Base-by-base conservation (phyloP, 1,284 basidiomycete species). In the Baeospora myosura region DNA sequence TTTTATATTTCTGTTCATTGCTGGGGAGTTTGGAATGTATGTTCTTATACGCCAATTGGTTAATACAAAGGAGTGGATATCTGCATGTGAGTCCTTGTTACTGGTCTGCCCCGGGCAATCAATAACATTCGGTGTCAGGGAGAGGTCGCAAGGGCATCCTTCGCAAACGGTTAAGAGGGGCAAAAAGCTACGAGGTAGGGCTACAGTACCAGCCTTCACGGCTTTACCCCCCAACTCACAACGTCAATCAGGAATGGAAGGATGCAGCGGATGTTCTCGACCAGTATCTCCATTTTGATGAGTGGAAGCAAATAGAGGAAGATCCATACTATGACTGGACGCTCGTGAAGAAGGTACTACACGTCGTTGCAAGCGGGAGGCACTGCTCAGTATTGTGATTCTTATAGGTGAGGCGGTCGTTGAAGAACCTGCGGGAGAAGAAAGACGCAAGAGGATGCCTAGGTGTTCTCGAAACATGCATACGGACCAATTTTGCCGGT, bases 401-500 rank as follows among this genome's bases (percentile, higher is more conserved):
- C n/a, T 6, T 25, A 31, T 47, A 85, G 75, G 83, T 88, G 17
- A 69, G 74, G 47, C 72, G 73, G 25, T 88, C 85, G 1, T 62
- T 90, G 36, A 74, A 61, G 46, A 68, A 64, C 17, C 61, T 85
- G 44, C 63, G 86, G 50, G 69, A 82, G 58, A 78, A 72, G 60
- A 78, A 83, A 28, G 92, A 97, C 58, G 83, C 78, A 2, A 77
- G 88, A 47, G 90, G 88, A 0, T 74, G 96, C 37, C 76, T 95
- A 42, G 91, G 89, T 10, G 89, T 98, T 0, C 67, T 99, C 25
- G 91, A 96, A 53, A 88, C 93, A 1, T 98, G 92, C 55, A 74
- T 98, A 33, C 75, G 93, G 42, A 81, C 82, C 40, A 98, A 98
- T 62, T 99, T 98, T 69, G 96, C 90, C 6, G 96, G 92, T 0